phyloP scores from a whole-genome alignment of 2,329 filamentous ascomycete genomes.

The Colletotrichum gloeosporioides region DNA sequence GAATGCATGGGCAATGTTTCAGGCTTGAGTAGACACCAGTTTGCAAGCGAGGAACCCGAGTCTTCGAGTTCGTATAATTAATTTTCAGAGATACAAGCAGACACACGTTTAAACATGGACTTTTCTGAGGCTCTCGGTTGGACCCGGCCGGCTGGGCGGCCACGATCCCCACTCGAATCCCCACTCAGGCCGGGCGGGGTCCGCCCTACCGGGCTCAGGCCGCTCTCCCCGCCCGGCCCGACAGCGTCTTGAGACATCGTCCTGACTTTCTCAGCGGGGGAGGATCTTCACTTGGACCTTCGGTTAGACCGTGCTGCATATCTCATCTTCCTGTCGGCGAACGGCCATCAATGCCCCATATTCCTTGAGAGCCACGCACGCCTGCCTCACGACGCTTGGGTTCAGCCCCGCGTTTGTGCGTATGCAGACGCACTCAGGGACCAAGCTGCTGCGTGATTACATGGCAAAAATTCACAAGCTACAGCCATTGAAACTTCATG shows the following conservation, averaged over 20 bases:
- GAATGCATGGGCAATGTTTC: neutral
- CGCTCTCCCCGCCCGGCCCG: slow-evolving; percentile 18
- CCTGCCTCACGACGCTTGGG: neutral
- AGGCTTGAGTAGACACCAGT: neutral
- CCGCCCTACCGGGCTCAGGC: slow-evolving; percentile 17
- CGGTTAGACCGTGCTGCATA: neutral
- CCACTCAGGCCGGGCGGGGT: slow-evolving; percentile 11
- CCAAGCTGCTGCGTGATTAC: neutral
- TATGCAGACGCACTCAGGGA: neutral
- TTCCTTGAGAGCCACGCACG: neutral
- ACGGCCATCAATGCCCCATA: neutral
- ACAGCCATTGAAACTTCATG: neutral
- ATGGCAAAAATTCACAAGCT: neutral
- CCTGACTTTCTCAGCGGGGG: neutral
- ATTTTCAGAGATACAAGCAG: neutral
- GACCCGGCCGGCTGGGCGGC: slow-evolving; percentile 7
- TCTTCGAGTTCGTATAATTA: neutral
- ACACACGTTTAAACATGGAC: neutral
- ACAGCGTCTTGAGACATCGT: slow-evolving; percentile 18
- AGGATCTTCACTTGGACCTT: neutral
- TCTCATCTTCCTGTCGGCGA: neutral
- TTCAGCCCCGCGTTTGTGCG: neutral
- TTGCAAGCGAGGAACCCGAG: neutral
- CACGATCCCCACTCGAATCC: neutral
- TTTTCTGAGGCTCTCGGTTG: neutral